Base-by-base conservation (phyloP, 1,284 basidiomycete genomes). In the Ceratorhiza oryzae-sativae region DNA sequence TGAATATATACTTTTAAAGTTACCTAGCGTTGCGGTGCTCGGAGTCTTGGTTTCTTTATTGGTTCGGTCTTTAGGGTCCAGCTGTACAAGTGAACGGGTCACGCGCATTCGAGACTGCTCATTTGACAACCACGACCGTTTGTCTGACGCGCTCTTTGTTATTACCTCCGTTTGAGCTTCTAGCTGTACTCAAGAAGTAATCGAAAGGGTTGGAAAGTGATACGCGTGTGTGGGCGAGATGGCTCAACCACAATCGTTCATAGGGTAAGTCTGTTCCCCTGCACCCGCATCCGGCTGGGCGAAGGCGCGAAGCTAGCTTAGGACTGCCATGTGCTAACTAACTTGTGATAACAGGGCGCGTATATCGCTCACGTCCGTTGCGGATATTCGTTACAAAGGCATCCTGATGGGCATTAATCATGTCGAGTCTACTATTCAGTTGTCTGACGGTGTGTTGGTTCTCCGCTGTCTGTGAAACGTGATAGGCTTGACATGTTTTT, bases 311-410 rank as follows among this genome's bases (percentile, higher is more conserved):
- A 30, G n/a, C 13, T 32, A 49, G 23, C 27, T 32, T 36, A 41
- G 32, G 15, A 27, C 30, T 0, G 6, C 9, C 20, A 27, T 20
- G 36, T 13, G 51, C 49, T 65, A 58, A 73, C 20, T 30, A 32
- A 23, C 34, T 10, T 15, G n/a, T 30, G n/a, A n/a, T 59, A 12
- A 25, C 46, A 75, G 74, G 25, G 59, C 74, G 36, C 71, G 61
- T 46, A 95, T 95, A 76, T 93, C 91, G 75, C 88, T 95, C 79
- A 91, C 93, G 79, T 94, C 93, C 73, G 91, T 93, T 79, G 94
- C 92, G 71, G 93, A 94, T 86, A 92, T 95, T 76, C 90, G 93
- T 71, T 95, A 95, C 82, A 87, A 92, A 75, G 93, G 93, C 74
- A 92, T 93, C 73, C 84, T 95, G 55, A 90, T 91, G 68, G 90